Conservation (phyloP, 305 asterid species). For the Salvia sclarea region DNA sequence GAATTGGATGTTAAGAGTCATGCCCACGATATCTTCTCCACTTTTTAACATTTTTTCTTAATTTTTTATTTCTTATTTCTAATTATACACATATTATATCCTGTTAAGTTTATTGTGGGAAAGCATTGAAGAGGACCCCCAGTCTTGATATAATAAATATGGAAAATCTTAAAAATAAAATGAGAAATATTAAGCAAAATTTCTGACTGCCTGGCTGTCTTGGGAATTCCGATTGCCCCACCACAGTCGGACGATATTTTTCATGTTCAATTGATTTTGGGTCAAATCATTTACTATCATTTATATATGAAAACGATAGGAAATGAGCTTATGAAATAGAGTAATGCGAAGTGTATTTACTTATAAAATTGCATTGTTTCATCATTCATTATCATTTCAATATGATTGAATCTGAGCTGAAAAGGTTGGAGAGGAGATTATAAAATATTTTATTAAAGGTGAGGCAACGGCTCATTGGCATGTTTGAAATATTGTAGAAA, state of each 20-base stretch:
- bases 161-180: neutral
- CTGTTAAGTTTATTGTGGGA: neutral
- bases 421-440: neutral
- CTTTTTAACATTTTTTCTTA: neutral
- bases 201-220: neutral
- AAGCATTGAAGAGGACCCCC: neutral
- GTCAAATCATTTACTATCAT: neutral
- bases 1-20: neutral
- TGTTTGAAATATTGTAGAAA: neutral
- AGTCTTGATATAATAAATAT: neutral
- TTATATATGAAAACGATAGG: neutral
- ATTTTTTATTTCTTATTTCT: no score
- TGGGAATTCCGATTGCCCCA: neutral
- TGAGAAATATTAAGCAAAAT: neutral
- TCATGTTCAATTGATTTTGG: neutral
- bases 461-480: neutral
- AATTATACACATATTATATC: neutral
- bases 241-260: neutral
- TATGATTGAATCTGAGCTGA: no score
- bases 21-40: neutral
- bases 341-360: no score
- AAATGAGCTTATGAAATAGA: neutral
- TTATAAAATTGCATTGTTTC: no score
- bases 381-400: no score
- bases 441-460: neutral